These are phyloP conservation scores for Pestalotiopsis sp. DNA, from an alignment of 2,329 filamentous ascomycete species.

Conservation along the genomic window DNA sequence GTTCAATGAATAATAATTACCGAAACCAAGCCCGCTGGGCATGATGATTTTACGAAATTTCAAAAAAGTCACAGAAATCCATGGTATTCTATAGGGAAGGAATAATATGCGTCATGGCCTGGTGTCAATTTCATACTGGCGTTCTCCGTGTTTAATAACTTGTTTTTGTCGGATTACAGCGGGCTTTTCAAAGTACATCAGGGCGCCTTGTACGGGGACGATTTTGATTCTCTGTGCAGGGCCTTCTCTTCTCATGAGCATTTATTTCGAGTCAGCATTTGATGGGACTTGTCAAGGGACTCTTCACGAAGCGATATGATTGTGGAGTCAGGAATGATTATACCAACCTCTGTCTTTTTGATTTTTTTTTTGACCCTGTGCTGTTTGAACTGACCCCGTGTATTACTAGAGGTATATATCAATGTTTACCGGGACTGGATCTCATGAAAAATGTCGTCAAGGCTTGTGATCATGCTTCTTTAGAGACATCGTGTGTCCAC, in stretches of 20 bases:
- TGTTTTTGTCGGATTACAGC: background rate
- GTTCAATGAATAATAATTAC: slow-evolving; percentile 9
- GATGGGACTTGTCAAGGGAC: background rate
- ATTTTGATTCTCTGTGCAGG: background rate
- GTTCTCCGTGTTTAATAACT: background rate
- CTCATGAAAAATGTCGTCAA: too few relatives aligned
- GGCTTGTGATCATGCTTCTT: too few relatives aligned
- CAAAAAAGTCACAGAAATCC: background rate
- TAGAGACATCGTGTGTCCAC: too few relatives aligned
- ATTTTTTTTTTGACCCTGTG: background rate
- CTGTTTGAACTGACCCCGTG: background rate
- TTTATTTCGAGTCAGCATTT: background rate
- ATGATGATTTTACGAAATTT: slow-evolving; percentile 5
- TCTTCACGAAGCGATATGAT: background rate
- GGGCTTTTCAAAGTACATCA: background rate
- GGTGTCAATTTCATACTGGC: background rate
- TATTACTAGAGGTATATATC: background rate
- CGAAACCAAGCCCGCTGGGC: slow-evolving; percentile 6
- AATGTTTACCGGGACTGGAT: background rate
- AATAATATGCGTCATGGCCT: background rate
- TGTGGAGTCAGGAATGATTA: background rate
- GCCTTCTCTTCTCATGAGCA: slow-evolving; percentile 2
- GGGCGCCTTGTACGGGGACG: background rate
- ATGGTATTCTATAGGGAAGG: background rate
- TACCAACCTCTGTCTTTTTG: background rate